phyloP scores from a whole-genome alignment of 805 yeast genomes.

The Teunomyces funiuensis region DNA sequence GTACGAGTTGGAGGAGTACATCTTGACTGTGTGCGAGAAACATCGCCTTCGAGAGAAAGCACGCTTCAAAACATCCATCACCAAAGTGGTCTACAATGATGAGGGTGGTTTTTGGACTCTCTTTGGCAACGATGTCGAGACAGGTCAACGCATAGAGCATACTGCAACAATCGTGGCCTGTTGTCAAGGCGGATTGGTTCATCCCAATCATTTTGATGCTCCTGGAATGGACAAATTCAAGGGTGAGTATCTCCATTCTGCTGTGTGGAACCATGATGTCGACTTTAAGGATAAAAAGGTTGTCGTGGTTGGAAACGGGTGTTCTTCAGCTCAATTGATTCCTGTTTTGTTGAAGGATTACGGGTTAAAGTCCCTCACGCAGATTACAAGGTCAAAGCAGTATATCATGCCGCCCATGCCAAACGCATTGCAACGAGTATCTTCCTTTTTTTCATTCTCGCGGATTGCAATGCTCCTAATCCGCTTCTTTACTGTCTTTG shows the following conservation, averaged over 20 bases:
- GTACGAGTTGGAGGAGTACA: slow-evolving; percentile 42
- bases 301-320: slow-evolving; percentile 42
- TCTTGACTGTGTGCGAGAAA: slow-evolving; percentile 30
- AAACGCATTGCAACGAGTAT: slow-evolving; percentile 16
- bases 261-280: slow-evolving; percentile 35
- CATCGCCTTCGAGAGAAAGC: slow-evolving; percentile 23
- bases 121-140: slow-evolving; percentile 21
- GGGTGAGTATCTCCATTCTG: slow-evolving; percentile 43
- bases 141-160: slow-evolving; percentile 34
- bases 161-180: slow-evolving; percentile 24
- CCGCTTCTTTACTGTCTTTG: slow-evolving; percentile 25
- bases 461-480: slow-evolving; percentile 28
- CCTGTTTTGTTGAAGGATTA: slow-evolving; percentile 34
- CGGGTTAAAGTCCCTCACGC: slow-evolving; percentile 27
- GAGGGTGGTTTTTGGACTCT: slow-evolving; percentile 28
- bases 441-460: slow-evolving; percentile 23
- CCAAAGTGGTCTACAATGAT: slow-evolving; percentile 22
- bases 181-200: slow-evolving; percentile 39
- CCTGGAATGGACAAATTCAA: slow-evolving; percentile 35
- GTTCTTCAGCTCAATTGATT: slow-evolving; percentile 42
- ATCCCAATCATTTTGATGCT: slow-evolving; percentile 29
- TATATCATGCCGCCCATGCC: slow-evolving; percentile 42
- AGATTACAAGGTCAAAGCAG: slow-evolving; percentile 36
- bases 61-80: slow-evolving; percentile 23
- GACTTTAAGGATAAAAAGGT: slow-evolving; percentile 35